Evolutionary conservation across 768 basidiomycete genomes (phyloP).

Genomic region (Lactarius sanguifluus): DNA sequence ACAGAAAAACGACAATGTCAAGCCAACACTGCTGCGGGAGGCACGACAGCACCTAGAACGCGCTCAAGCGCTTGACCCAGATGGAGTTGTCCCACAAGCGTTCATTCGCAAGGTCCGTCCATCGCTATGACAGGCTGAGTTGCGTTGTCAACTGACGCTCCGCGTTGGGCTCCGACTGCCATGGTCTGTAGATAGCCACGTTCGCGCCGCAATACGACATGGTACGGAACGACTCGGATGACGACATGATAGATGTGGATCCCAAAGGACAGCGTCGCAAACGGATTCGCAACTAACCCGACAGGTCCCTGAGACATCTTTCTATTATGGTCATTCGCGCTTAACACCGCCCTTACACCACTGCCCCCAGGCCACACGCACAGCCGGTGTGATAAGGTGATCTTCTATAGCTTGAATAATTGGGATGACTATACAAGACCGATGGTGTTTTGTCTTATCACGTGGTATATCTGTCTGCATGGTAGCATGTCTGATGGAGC

Average conservation of each 20-base stretch:
- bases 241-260: constrained; percentile 38
- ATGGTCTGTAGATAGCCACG: constrained; percentile 25
- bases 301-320: neutral
- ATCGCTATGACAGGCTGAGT: neutral
- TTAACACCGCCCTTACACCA: neutral
- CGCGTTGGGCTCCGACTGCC: neutral
- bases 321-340: neutral
- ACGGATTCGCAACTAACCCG: constrained; percentile 36
- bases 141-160: constrained; percentile 10
- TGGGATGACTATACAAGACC: too few relatives aligned
- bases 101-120: constrained; percentile 54
- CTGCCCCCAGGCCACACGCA: neutral
- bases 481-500: too few relatives aligned
- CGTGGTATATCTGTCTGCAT: too few relatives aligned
- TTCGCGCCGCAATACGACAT: constrained; percentile 27
- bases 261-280: constrained; percentile 36
- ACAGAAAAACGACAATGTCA: constrained; percentile 21
- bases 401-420: neutral
- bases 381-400: too few relatives aligned
- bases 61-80: constrained; percentile 57
- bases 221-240: constrained; percentile 38
- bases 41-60: constrained; percentile 67
- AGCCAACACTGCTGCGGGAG: constrained; percentile 45
- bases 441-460: too few relatives aligned
- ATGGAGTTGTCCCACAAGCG: constrained; percentile 50